Evolutionary conservation across 768 basidiomycete genomes (phyloP), one percentile per base, ranked within the genome.

Genomic region (Suillus luteus): DNA sequence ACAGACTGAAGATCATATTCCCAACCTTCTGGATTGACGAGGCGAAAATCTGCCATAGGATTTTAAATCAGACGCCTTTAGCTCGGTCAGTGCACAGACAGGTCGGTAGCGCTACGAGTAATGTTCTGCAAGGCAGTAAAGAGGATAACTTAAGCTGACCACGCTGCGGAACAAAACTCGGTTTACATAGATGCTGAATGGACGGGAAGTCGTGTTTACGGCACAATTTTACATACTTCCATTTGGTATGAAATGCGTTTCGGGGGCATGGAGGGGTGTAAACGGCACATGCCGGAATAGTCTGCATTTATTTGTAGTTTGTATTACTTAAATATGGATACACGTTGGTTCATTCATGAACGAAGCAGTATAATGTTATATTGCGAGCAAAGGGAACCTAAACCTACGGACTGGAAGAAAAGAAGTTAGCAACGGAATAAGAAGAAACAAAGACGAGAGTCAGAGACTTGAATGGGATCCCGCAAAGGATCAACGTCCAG

Each of bases 401-500:
- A 3, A 41, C 24, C 24, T 27, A 60, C 10, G 55, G 19, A 19
- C 19, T 14, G 6, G 65, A 68, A 11, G 4, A 51, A 40, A 49
- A 58, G 37, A 59, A 66, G 64, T 73, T 62, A 74, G 73, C 58
- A 57, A 58, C 4, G 14, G 19, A 54, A 61, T n/a, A 48, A 15
- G 55, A 46, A 58, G n/a, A 48, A 33, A 60, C 48, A 55, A 55
- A 37, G 67, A 64, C 59, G 43, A 17, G 66, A 38, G 59, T 89
- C 88, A 89, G 88, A 85, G 87, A 89, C 88, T 90, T 89, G 88
- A 90, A 90, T 89, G 52, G 86, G 86, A 82, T 88, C 84, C 87
- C 80, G 52, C 9, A 77, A 85, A 86, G 86, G 86, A 86, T 83
- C 75, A 70, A 72, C 79, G 79, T 82, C 80, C 86, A 87, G 67